These are phyloP conservation scores for Diaporthe longicolla DNA, from an alignment of 2,329 filamentous ascomycete genomes.

Conservation along the genomic window DNA sequence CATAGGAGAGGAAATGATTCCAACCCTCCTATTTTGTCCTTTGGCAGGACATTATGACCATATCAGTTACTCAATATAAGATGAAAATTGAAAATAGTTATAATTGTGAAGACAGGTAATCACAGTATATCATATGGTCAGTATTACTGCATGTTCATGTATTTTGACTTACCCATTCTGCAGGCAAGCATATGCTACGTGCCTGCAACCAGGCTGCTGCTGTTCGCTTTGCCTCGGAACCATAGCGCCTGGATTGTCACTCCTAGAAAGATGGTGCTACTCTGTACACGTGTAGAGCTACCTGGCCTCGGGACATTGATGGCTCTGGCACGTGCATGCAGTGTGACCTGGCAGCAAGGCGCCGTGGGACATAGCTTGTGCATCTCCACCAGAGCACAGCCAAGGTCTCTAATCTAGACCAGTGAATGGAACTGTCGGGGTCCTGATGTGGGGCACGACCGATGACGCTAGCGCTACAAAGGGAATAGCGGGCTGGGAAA, in stretches of 20 bases:
- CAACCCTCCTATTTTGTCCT: too few relatives aligned
- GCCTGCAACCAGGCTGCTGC: not conserved
- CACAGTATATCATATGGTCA: not conserved
- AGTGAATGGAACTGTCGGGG: not conserved
- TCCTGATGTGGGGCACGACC: slow-evolving; percentile 23
- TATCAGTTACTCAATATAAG: too few relatives aligned
- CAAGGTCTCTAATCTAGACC: not conserved
- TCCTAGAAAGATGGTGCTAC: not conserved
- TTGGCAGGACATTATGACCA: too few relatives aligned
- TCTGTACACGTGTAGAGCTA: not conserved
- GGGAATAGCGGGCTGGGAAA: slow-evolving; percentile 14
- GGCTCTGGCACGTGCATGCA: slow-evolving; percentile 3
- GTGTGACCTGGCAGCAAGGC: slow-evolving; percentile 5
- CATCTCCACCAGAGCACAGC: not conserved
- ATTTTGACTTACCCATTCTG: too few relatives aligned
- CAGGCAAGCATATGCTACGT: too few relatives aligned
- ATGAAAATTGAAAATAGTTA: too few relatives aligned
- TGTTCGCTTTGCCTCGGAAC: not conserved
- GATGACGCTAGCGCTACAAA: slow-evolving; percentile 25
- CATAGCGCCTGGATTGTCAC: not conserved
- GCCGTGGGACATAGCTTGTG: not conserved
- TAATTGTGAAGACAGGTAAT: too few relatives aligned
- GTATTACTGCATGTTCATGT: not conserved
- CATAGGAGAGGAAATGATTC: not conserved
- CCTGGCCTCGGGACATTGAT: not conserved